These are phyloP conservation scores for Claviceps monticola DNA, from an alignment of 2,329 filamentous ascomycete species.

Conservation along the genomic window DNA sequence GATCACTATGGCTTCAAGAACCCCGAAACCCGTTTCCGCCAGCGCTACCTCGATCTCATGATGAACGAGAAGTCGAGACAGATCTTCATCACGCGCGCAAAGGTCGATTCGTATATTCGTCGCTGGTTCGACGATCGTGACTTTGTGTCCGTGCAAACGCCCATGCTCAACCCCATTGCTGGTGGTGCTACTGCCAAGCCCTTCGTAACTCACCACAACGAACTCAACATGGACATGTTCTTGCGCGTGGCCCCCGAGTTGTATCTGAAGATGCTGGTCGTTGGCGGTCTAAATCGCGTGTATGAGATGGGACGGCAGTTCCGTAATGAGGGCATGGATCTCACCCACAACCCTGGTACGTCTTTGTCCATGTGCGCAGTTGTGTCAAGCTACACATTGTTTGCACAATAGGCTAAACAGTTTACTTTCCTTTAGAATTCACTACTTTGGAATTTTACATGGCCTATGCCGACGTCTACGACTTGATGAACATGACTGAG, in stretches of 20 bases:
- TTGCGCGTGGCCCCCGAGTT: constrained; percentile 92
- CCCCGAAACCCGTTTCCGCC: constrained; percentile 81
- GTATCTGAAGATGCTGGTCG: constrained; percentile 90
- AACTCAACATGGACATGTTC: constrained; percentile 85
- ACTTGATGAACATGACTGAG: constrained; percentile 70
- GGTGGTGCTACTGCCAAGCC: constrained; percentile 89
- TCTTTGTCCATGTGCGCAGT: not conserved
- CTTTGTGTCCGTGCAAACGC: constrained; percentile 91
- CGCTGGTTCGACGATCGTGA: constrained; percentile 76
- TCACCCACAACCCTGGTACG: constrained; percentile 66
- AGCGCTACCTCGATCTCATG: constrained; percentile 89
- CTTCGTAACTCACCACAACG: constrained; percentile 93
- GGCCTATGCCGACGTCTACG: constrained; percentile 84
- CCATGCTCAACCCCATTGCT: constrained; percentile 93
- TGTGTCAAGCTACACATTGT: not conserved
- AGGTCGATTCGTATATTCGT: constrained; percentile 81
- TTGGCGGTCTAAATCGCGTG: constrained; percentile 85
- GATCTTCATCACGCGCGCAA: constrained; percentile 71
- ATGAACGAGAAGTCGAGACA: constrained; percentile 84
- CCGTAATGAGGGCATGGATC: constrained; percentile 63
- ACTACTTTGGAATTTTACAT: constrained; percentile 96
- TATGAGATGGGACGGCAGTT: constrained; percentile 96
- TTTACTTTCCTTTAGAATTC: constrained; percentile 50
- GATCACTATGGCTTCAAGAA: constrained; percentile 95
- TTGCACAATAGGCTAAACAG: not conserved